phyloP scores from a whole-genome alignment of 805 yeast genomes.

The Candida takata region DNA sequence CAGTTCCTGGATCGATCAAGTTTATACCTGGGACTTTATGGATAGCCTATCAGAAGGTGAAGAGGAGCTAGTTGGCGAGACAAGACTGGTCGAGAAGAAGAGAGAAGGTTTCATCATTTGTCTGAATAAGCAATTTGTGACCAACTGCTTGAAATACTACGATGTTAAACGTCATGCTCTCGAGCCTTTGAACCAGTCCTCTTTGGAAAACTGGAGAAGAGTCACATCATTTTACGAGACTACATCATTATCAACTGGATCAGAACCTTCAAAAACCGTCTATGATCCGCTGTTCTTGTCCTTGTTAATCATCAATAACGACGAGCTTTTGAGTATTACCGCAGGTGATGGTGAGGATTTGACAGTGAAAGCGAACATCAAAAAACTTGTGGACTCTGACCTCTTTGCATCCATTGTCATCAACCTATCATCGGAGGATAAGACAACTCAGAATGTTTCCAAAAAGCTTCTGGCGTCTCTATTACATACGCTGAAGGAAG shows the following conservation, averaged over 20 bases:
- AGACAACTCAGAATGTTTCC: constrained; percentile 29
- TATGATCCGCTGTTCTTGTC: constrained; percentile 74
- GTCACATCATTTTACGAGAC: constrained; percentile 26
- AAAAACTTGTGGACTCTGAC: constrained; percentile 48
- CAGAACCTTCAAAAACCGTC: constrained; percentile 22
- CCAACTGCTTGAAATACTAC: constrained; percentile 39
- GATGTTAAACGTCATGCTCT: constrained; percentile 23
- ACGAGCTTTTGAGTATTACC: constrained; percentile 44
- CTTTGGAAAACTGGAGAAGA: constrained; percentile 20
- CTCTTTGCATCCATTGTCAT: constrained; percentile 45
- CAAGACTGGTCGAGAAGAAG: constrained; percentile 39
- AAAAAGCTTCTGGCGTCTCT: constrained; percentile 38
- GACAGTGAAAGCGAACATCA: constrained; percentile 39
- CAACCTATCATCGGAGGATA: constrained; percentile 34
- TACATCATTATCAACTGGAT: constrained; percentile 14
- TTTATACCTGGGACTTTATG: constrained; percentile 60
- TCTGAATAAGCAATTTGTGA: constrained; percentile 42
- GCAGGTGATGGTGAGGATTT: constrained; percentile 23
- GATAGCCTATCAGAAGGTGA: constrained; percentile 33
- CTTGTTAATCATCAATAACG: constrained; percentile 53
- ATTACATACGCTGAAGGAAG: constrained; percentile 34
- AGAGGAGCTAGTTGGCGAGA: constrained; percentile 39
- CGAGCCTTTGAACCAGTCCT: constrained; percentile 18
- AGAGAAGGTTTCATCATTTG: constrained; percentile 43
- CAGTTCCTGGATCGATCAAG: constrained; percentile 58